Base-by-base conservation (phyloP, 164 flowering plant species). In the Nymphaea thermarum region DNA sequence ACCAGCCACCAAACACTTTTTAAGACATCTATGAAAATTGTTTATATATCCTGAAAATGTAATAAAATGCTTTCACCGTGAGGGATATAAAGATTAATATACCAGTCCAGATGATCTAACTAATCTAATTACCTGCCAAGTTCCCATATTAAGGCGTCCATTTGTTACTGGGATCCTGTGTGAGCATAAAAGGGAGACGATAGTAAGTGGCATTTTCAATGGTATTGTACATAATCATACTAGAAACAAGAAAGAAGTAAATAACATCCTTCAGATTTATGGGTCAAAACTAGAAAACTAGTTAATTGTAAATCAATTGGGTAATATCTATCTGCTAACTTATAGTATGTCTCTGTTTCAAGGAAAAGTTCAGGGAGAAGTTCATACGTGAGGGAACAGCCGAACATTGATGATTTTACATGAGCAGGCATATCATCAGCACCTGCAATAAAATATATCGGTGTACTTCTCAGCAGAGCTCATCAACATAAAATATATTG, bases 391-490 rank as follows among this genome's bases (percentile, higher is more conserved):
- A 94, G 91, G 4, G 82, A 42, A 76, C 91, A 87, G 59, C 99
- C 99, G 81, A 94, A 88, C 97, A 79, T 77, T 36, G 82, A 79
- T 42, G 82, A 79, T 69, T 79, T 79, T 47, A 94, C 86, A 69
- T 94, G 99, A 15, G 99, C 99, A 36, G 99, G 99, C 97, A 94
- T 94, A 79, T 91, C 99, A 83, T 94, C 99, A 44, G 99, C 93
- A 64, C 99, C 98, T 93, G 89, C 73, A 82, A 71, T 57, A 47
- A 47, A 47, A 47, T 47, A 47, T 7, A 47, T 14, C 7, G 55
- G 12, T 3, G 55, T 47, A 47, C 3, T 5, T 47, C 36, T 25
- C 36, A 25, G 36, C 36, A 25, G 36, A 25, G 36, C 36, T 25
- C 36, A 25, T 25, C 36, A 25, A 25, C 36, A 25, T 25, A 25